Percentiles rank a stretch among this genome's conserved stretches.
Conservation (phyloP, 2,329 filamentous ascomycete genomes). For the Clathrospora elynae region DNA sequence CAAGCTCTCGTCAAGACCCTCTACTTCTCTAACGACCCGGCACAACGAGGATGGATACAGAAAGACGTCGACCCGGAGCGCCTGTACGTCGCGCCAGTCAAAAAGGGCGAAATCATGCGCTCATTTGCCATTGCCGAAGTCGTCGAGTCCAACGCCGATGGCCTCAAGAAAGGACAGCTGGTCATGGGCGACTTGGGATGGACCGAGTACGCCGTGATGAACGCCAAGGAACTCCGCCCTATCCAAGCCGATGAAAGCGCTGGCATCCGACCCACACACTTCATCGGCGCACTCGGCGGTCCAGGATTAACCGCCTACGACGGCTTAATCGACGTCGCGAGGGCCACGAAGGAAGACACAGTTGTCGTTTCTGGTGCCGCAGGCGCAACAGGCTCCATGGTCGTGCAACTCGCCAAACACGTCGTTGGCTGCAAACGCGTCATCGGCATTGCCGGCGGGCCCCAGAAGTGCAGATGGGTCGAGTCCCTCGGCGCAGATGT, state of each 20-base stretch:
- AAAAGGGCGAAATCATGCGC: slow-evolving; percentile 63
- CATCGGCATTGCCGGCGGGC: slow-evolving; percentile 59
- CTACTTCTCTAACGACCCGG: slow-evolving; percentile 60
- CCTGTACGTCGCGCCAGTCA: slow-evolving; percentile 55
- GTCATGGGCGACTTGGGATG: slow-evolving; percentile 63
- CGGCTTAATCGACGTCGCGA: slow-evolving; percentile 70
- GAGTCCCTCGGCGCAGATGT: slow-evolving; percentile 58
- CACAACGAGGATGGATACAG: slow-evolving; percentile 59
- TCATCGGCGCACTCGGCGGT: slow-evolving; percentile 54
- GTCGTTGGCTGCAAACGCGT: slow-evolving; percentile 55
- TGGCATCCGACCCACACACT: slow-evolving; percentile 52
- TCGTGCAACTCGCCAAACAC: slow-evolving; percentile 61
- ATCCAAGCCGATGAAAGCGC: slow-evolving; percentile 37
- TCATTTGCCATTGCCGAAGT: slow-evolving; percentile 65
- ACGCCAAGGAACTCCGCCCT: slow-evolving; percentile 41
- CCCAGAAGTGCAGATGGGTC: slow-evolving; percentile 60
- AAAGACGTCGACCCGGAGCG: slow-evolving; percentile 48
- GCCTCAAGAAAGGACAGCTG: slow-evolving; percentile 61
- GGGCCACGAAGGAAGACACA: slow-evolving; percentile 68
- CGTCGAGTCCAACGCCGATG: slow-evolving; percentile 60
- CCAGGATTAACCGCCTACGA: slow-evolving; percentile 75
- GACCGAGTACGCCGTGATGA: slow-evolving; percentile 66
- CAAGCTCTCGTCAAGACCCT: slow-evolving; percentile 55
- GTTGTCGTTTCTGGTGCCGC: slow-evolving; percentile 80
- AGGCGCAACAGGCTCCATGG: slow-evolving; percentile 76